phyloP scores from a whole-genome alignment of 331 rosid species.

The Rosa hybrid region DNA sequence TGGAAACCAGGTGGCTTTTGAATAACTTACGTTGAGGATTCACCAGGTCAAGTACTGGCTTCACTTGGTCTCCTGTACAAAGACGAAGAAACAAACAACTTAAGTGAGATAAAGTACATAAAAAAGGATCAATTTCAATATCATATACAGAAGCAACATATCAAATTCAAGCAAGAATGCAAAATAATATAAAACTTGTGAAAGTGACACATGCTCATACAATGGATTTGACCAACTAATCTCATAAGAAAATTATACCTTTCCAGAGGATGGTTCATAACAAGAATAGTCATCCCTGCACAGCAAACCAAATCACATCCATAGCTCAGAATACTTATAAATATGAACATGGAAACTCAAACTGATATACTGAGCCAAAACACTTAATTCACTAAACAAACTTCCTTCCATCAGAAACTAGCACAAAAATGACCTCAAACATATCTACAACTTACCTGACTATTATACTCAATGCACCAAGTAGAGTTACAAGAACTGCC shows the following conservation, averaged over 20 bases:
- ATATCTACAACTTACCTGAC: too few relatives aligned
- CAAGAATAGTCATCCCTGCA: conserved; percentile 80
- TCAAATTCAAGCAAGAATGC: neutral
- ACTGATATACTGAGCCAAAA: conserved; percentile 39
- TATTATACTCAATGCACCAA: too few relatives aligned
- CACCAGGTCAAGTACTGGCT: conserved; percentile 68
- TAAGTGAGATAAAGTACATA: neutral
- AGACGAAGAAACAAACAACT: conserved; percentile 18
- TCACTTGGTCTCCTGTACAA: conserved; percentile 57
- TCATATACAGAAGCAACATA: neutral
- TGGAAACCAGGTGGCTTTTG: neutral
- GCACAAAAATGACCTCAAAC: too few relatives aligned
- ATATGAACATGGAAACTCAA: neutral
- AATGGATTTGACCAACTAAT: too few relatives aligned
- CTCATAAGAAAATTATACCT: too few relatives aligned
- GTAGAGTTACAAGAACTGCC: too few relatives aligned
- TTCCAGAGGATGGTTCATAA: too few relatives aligned
- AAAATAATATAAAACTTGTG: neutral
- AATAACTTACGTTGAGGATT: conserved; percentile 87
- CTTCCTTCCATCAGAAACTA: too few relatives aligned
- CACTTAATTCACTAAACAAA: too few relatives aligned
- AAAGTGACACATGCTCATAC: too few relatives aligned
- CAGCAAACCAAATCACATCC: conserved; percentile 14
- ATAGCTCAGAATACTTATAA: neutral
- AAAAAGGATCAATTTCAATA: conserved; percentile 9